phyloP scores from a whole-genome alignment of 306 rosid genomes.

The Clitoria ternatea region DNA sequence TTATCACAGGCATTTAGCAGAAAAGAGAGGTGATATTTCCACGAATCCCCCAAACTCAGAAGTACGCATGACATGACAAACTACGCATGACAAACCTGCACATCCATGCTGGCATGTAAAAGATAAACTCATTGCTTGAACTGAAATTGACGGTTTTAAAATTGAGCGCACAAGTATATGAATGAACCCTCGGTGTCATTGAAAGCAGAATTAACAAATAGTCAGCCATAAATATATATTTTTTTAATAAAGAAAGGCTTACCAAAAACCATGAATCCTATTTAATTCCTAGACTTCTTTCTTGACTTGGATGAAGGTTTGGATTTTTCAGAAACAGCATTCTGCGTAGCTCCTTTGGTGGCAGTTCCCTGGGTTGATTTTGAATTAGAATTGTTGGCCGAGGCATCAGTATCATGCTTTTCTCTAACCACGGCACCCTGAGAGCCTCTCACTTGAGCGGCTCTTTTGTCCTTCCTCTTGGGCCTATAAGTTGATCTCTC shows the following conservation, averaged over 20 bases:
- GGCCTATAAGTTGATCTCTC: slow-evolving; percentile 95
- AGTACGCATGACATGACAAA: background rate
- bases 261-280: background rate
- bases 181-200: slow-evolving; percentile 18
- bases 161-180: slow-evolving; percentile 10
- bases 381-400: slow-evolving; percentile 49
- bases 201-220: slow-evolving; percentile 18
- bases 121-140: slow-evolving; percentile 23
- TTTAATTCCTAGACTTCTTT: slow-evolving; percentile 85
- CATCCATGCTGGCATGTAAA: background rate
- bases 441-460: slow-evolving; percentile 97
- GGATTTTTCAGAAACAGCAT: slow-evolving; percentile 46
- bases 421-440: slow-evolving; percentile 92
- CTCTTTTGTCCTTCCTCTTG: slow-evolving; percentile 94
- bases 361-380: slow-evolving; percentile 60
- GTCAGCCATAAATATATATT: too few species aligned
- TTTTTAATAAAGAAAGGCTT: slow-evolving; percentile 22
- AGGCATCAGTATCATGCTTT: slow-evolving; percentile 56
- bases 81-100: background rate
- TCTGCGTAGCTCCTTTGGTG: slow-evolving; percentile 62
- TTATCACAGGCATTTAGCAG: background rate
- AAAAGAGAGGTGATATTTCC: background rate
- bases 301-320: slow-evolving; percentile 68
- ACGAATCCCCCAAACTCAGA: background rate
- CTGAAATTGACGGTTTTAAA: slow-evolving; percentile 23